Conservation (phyloP, 1,284 basidiomycete genomes). For the Chiua sp. region DNA sequence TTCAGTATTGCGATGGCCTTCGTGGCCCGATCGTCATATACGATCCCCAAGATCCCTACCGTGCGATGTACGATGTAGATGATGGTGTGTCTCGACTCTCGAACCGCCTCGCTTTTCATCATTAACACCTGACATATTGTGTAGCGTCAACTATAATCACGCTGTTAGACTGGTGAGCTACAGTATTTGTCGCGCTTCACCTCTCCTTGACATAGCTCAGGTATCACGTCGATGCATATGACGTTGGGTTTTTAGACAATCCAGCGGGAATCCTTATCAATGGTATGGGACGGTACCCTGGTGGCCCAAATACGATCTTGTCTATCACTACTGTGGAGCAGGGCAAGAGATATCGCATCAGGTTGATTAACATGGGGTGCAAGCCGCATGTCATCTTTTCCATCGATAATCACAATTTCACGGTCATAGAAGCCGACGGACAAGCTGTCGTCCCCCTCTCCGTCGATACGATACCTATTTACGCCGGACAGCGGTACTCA, state of each 20-base stretch:
- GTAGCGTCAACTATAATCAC: conserved; percentile 44
- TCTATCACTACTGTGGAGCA: conserved; percentile 40
- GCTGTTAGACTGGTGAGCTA: conserved; percentile 42
- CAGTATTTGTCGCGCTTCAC: not conserved
- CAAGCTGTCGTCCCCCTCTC: conserved; percentile 37
- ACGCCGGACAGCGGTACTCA: conserved; percentile 45
- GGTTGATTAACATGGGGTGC: conserved; percentile 48
- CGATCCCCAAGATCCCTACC: conserved; percentile 40
- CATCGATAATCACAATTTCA: conserved; percentile 45
- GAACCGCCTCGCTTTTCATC: not conserved
- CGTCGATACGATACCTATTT: conserved; percentile 39
- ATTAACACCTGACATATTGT: conserved; percentile 17
- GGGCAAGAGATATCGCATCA: conserved; percentile 45
- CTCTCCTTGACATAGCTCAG: conserved; percentile 24
- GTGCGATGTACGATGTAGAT: conserved; percentile 39
- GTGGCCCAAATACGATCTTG: conserved; percentile 41
- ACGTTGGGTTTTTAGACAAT: conserved; percentile 15
- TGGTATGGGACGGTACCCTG: conserved; percentile 48
- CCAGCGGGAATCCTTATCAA: conserved; percentile 53
- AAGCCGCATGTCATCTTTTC: conserved; percentile 46
- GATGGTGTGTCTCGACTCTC: conserved; percentile 34
- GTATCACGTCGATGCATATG: conserved; percentile 36
- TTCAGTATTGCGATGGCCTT: conserved; percentile 38
- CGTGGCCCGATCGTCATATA: conserved; percentile 39
- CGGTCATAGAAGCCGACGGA: conserved; percentile 49